Evolutionary conservation across 2,329 filamentous ascomycete genomes (phyloP), one percentile per base, ranked within the genome.

Genomic region (Cladosporium sp.): DNA sequence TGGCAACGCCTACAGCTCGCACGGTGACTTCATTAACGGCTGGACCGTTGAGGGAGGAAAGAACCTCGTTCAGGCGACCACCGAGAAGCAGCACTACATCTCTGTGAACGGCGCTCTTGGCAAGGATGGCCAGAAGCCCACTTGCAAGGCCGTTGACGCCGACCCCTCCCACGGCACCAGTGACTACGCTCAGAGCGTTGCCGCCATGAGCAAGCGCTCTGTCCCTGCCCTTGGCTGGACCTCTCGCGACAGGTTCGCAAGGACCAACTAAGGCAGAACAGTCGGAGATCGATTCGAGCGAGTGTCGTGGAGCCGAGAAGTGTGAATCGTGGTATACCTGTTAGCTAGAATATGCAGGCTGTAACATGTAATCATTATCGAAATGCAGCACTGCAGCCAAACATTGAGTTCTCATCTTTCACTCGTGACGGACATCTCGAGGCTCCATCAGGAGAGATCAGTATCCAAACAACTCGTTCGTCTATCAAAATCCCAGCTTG

Each of bases 1-100:
- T 65, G 80, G 79, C 0, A 69, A 72, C n/a, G 77, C 78, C 0
- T 82, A 75, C 70, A 80, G 79, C 75, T 75, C 74, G 3, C 81
- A 83, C 68, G 81, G 81, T 3, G 82, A 83, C 69, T 83, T 83
- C 61, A 81, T 84, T 72, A 83, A 83, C 47, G 82, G 68, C 1
- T 84, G 82, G 82, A 74, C 78, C 1, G 70, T 71, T 15, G 80
- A 82, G 64, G 78, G 76, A 0, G 80, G 79, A 0, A 52, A 72
- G 65, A 80, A 80, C 65, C 81, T 83, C 80, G 68, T 83, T 14
- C 73, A 70, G 34, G 75, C 79, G 0, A 57, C 61, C 1, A 38
- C n/a, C 2, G 79, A 75, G 0, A 69, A 65, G 36, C 70, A 72
- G 60, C 80, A 78, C n/a, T 82, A 78, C 51, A 68, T 66, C 8